A percentile compares a stretch with the other conserved stretches of the same genome.
phyloP scores from a whole-genome alignment of 2,329 filamentous ascomycete genomes.

The Curvularia lunata region DNA sequence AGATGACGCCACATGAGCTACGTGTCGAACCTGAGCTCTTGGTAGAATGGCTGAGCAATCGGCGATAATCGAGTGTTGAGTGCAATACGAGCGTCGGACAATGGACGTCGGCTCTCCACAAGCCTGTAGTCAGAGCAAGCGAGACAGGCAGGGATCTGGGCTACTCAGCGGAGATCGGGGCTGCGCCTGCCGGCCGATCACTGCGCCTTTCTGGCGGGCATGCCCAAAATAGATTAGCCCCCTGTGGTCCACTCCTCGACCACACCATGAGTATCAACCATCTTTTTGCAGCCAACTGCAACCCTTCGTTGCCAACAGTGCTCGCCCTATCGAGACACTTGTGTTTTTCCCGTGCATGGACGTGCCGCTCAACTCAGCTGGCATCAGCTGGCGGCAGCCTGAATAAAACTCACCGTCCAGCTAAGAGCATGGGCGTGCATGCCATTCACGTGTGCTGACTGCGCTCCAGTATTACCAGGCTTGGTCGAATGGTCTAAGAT shows the following conservation, averaged over 20 bases:
- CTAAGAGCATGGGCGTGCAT: not conserved
- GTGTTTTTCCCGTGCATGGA: constrained; percentile 1
- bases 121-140: constrained; percentile 8
- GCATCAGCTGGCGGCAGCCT: not conserved
- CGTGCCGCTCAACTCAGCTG: constrained; percentile 1
- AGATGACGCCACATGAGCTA: constrained; percentile 17
- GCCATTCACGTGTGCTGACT: constrained; percentile 9
- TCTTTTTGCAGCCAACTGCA: constrained; percentile 14
- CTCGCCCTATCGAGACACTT: constrained; percentile 3
- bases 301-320: constrained; percentile 9
- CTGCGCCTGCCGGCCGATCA: constrained; percentile 10
- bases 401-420: not conserved
- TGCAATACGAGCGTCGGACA: constrained; percentile 19
- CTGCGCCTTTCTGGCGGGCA: constrained; percentile 6
- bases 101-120: constrained; percentile 38
- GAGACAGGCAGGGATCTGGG: constrained; percentile 6
- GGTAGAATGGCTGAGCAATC: constrained; percentile 8
- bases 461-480: not conserved
- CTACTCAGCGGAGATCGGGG: constrained; percentile 9
- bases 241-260: constrained; percentile 16
- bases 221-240: constrained; percentile 30
- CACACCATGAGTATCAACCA: constrained; percentile 25
- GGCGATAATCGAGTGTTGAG: constrained; percentile 3
- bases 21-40: constrained; percentile 2
- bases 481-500: not conserved